Evolutionary conservation across 148 eudicot genomes (phyloP).

Genomic region (Pharnaceum exiguum): DNA sequence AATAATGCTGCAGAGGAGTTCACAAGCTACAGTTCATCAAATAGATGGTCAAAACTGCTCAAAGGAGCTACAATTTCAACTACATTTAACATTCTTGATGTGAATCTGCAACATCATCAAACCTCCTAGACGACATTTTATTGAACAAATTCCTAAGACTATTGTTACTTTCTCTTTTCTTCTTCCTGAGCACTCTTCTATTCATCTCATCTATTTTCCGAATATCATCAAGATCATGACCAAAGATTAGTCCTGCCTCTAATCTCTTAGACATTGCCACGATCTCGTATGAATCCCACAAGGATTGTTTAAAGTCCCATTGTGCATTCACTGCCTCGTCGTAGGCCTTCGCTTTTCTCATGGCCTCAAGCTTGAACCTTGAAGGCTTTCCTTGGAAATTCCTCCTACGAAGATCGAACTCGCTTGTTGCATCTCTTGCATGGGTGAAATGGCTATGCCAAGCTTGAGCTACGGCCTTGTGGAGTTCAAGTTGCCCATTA

Average conservation of each 20-base stretch:
- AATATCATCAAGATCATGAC: constrained; percentile 17
- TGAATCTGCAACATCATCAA: constrained; percentile 28
- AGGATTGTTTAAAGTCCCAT: constrained; percentile 70
- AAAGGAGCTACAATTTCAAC: background rate
- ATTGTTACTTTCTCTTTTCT: constrained; percentile 52
- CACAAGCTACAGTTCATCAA: no score
- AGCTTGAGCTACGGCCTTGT: constrained; percentile 91
- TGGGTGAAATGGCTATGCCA: constrained; percentile 58
- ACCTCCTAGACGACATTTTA: constrained; percentile 56
- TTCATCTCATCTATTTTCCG: constrained; percentile 19
- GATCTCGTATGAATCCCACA: constrained; percentile 85
- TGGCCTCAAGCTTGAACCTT: constrained; percentile 66
- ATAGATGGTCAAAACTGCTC: no score
- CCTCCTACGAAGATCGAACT: constrained; percentile 49
- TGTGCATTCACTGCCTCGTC: background rate
- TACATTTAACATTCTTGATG: background rate
- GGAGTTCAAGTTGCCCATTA: constrained; percentile 40
- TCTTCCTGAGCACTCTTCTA: constrained; percentile 16
- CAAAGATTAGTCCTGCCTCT: constrained; percentile 53
- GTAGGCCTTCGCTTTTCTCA: background rate
- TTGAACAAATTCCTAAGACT: constrained; percentile 66
- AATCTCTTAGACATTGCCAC: constrained; percentile 59
- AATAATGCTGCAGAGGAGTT: no score
- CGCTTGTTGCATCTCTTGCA: constrained; percentile 25
- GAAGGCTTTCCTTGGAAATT: constrained; percentile 46